phyloP scores from a whole-genome alignment of 2,329 filamentous ascomycete genomes.

The Fusarium domesticum region DNA sequence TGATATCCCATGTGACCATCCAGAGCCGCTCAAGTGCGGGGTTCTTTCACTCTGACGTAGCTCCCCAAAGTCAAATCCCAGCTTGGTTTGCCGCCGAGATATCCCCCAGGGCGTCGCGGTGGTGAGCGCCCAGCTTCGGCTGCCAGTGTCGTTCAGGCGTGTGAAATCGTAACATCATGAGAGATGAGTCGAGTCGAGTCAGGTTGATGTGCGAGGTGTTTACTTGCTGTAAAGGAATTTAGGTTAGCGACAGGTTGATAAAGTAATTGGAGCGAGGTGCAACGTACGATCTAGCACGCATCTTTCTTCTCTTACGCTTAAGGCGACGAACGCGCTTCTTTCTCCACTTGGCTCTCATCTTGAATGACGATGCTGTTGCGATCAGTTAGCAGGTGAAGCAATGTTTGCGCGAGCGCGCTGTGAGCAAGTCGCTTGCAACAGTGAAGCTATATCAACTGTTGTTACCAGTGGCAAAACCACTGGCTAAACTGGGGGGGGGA shows the following conservation, averaged over 20 bases:
- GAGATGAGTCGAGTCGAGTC: conserved; percentile 48
- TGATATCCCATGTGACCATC: conserved; percentile 34
- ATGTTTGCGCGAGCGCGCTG: neutral
- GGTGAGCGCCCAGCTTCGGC: conserved; percentile 27
- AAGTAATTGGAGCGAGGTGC: neutral
- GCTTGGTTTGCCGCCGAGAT: conserved; percentile 18
- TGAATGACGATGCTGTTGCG: conserved; percentile 43
- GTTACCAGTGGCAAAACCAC: conserved; percentile 8
- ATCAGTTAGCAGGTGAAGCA: conserved; percentile 20
- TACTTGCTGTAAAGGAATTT: conserved; percentile 59
- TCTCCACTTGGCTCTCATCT: conserved; percentile 97
- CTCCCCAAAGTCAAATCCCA: conserved; percentile 29
- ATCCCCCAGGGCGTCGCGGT: conserved; percentile 15
- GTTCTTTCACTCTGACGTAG: conserved; percentile 28
- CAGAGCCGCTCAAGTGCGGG: conserved; percentile 29
- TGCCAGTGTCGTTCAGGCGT: conserved; percentile 29
- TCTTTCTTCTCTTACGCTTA: conserved; percentile 99
- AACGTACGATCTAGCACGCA: conserved; percentile 91
- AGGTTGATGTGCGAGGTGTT: conserved; percentile 60
- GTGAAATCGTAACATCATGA: conserved; percentile 38
- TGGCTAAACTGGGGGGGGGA: conserved; percentile 10
- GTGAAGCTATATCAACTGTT: conserved; percentile 12
- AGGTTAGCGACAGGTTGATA: conserved; percentile 34
- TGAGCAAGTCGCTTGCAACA: conserved; percentile 8
- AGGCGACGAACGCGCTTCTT: conserved; percentile 99